Conservation (phyloP, 1,139 yeast genomes). For the Blastobotrys arbuscula region DNA sequence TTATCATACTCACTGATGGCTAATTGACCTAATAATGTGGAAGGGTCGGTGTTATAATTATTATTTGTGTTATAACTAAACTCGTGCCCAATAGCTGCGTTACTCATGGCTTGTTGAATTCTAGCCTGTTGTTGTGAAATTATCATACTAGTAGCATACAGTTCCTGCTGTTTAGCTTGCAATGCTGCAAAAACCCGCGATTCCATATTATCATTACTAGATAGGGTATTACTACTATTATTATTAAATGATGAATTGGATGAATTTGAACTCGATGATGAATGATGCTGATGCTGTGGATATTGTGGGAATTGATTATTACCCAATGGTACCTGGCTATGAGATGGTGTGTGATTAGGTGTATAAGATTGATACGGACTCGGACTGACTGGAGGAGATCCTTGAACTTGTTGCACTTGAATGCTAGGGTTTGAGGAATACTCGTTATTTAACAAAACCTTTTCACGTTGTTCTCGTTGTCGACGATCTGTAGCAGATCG, state of each 20-base stretch:
- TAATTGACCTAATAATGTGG: slow-evolving; percentile 1
- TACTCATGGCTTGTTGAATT: slow-evolving; percentile 31
- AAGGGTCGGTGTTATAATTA: background rate
- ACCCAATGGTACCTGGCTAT: background rate
- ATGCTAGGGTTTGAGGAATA: background rate
- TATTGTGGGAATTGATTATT: background rate
- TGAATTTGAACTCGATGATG: slow-evolving; percentile 9
- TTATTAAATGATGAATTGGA: slow-evolving; percentile 3
- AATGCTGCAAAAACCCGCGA: slow-evolving; percentile 21
- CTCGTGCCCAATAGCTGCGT: slow-evolving; percentile 19
- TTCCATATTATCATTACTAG: slow-evolving; percentile 5
- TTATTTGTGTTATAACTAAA: background rate
- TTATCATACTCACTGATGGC: slow-evolving; percentile 1
- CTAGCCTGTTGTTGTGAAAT: slow-evolving; percentile 35
- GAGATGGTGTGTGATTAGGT: background rate
- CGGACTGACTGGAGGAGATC: slow-evolving; percentile 16
- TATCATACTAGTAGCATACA: slow-evolving; percentile 29
- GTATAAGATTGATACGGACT: slow-evolving; percentile 11
- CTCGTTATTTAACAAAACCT: slow-evolving; percentile 6
- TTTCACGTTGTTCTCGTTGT: slow-evolving; percentile 22
- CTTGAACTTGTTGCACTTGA: slow-evolving; percentile 14
- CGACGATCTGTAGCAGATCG: slow-evolving; percentile 33
- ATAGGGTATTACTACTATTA: background rate
- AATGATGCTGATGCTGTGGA: slow-evolving; percentile 13
- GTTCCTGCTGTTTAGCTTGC: slow-evolving; percentile 37